phyloP scores from a whole-genome alignment of 177 flowering plant genomes.

The Vitis hybrid region DNA sequence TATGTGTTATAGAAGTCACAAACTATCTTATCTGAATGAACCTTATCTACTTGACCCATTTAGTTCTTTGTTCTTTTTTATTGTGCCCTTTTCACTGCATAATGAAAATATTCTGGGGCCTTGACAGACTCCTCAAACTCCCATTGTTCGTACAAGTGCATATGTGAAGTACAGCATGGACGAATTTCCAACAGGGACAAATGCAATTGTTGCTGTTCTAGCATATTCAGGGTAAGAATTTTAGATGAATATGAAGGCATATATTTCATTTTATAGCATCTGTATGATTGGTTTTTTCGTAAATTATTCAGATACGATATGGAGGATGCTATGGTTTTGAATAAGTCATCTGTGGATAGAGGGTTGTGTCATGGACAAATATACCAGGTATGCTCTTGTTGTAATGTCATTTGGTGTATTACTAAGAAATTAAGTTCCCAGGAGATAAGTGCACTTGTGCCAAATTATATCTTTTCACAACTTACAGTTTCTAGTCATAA shows the following conservation, averaged over 20 bases:
- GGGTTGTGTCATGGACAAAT: conserved; percentile 86
- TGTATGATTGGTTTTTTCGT: background rate
- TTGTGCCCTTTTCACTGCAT: background rate
- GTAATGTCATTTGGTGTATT: background rate
- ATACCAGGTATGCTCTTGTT: conserved; percentile 60
- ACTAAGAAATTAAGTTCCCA: background rate
- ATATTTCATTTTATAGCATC: background rate
- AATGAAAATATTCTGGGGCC: background rate
- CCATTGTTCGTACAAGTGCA: conserved; percentile 84
- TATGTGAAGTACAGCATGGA: conserved; percentile 71
- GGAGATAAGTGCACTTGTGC: no score
- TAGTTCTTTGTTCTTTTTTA: background rate
- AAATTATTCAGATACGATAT: conserved; percentile 78
- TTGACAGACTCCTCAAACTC: conserved; percentile 91
- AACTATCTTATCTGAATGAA: no score
- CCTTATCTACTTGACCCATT: background rate
- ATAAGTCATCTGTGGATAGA: conserved; percentile 95
- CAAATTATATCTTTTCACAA: no score
- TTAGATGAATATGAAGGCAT: background rate
- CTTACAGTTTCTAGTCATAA: no score
- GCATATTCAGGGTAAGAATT: conserved; percentile 83
- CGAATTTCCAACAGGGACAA: conserved; percentile 88
- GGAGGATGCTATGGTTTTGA: conserved; percentile 99
- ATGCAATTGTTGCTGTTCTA: conserved; percentile 97
- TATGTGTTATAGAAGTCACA: no score